Percentiles rank a stretch among this genome's conserved stretches.
Conservation (phyloP, 306 rosid genomes). For the Begonia fuchsioides region DNA sequence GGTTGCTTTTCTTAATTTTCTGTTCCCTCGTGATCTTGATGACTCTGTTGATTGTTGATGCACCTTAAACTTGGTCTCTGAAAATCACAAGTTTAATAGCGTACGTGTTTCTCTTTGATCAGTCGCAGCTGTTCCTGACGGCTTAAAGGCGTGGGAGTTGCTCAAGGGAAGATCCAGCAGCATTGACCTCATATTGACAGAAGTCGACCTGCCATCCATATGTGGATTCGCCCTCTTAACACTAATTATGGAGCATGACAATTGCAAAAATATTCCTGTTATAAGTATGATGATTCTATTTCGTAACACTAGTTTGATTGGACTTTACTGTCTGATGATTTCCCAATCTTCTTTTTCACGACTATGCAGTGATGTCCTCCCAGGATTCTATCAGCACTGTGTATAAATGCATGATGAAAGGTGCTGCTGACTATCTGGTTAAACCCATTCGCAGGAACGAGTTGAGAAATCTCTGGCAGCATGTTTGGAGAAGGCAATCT, state of each 20-base stretch:
- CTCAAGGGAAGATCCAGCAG: slow-evolving; percentile 53
- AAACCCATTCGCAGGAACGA: slow-evolving; percentile 88
- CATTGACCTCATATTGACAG: slow-evolving; percentile 75
- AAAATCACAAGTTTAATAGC: no score
- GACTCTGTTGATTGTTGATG: no score
- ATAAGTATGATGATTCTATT: slow-evolving; percentile 49
- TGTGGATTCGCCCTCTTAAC: slow-evolving; percentile 91
- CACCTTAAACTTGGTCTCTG: no score
- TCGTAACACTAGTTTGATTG: no score
- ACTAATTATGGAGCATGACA: slow-evolving; percentile 70
- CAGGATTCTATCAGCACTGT: slow-evolving; percentile 77
- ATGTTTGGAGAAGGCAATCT: slow-evolving; percentile 94
- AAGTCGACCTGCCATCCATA: slow-evolving; percentile 84
- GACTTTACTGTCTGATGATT: no score
- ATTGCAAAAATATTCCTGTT: slow-evolving; percentile 86
- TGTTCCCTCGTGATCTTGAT: no score
- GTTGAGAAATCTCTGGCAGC: slow-evolving; percentile 91
- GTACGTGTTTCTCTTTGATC: slow-evolving; percentile 15
- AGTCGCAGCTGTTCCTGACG: slow-evolving; percentile 92
- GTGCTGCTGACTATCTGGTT: slow-evolving; percentile 94
- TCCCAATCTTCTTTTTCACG: neutral
- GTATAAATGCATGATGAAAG: slow-evolving; percentile 80
- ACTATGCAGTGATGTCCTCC: slow-evolving; percentile 77
- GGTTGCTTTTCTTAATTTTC: no score
- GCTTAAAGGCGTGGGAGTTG: slow-evolving; percentile 91